These are phyloP conservation scores for Syncephalastrum sp. DNA, from an alignment of 371 early-diverging fungal genomes.

Conservation along the genomic window DNA sequence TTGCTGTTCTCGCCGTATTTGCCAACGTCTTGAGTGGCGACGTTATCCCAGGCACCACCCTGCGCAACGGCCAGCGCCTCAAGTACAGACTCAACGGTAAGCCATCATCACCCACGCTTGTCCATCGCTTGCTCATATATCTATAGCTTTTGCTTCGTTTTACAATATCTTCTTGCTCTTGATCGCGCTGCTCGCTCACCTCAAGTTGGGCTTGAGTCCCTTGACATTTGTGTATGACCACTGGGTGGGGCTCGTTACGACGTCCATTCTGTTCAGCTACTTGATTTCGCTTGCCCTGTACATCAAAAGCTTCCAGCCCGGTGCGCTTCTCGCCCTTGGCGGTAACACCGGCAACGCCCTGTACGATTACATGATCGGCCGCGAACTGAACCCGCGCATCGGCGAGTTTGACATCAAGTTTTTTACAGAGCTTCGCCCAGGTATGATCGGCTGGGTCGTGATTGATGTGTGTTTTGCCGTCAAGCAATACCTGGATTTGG, in stretches of 20 bases:
- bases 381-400: conserved; percentile 87
- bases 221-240: conserved; percentile 79
- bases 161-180: conserved; percentile 55
- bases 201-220: conserved; percentile 27
- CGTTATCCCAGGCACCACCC: conserved; percentile 60
- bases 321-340: conserved; percentile 73
- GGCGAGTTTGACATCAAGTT: conserved; percentile 90
- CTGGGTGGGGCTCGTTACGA: conserved; percentile 66
- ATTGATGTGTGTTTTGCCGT: conserved; percentile 76
- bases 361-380: conserved; percentile 88
- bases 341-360: conserved; percentile 86
- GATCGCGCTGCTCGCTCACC: conserved; percentile 25
- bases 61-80: conserved; percentile 67
- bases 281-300: conserved; percentile 71
- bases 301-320: conserved; percentile 68
- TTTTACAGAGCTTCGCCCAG: conserved; percentile 91
- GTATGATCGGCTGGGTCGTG: conserved; percentile 82
- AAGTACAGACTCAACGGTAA: conserved; percentile 77
- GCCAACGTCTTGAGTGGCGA: conserved; percentile 70
- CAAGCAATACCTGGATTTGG: conserved; percentile 71
- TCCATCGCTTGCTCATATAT: neutral
- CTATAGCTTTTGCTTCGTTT: conserved; percentile 46
- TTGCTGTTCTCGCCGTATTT: conserved; percentile 64
- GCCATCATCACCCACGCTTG: neutral
- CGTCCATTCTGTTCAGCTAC: conserved; percentile 72